phyloP scores from a whole-genome alignment of 1,139 yeast species.

The Martiniozyma asiatica region DNA sequence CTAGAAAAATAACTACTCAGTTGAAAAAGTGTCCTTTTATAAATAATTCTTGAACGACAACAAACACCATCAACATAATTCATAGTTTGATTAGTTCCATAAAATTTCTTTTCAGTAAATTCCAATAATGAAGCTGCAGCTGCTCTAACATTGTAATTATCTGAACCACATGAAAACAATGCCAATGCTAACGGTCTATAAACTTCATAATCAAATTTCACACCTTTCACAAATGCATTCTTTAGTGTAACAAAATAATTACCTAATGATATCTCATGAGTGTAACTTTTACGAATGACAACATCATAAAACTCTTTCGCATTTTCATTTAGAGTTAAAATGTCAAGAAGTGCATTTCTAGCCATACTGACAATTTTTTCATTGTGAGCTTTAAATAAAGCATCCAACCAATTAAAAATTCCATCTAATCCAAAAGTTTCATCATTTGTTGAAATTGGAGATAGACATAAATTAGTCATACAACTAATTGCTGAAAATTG shows the following conservation, averaged over 20 bases:
- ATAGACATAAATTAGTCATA: slow-evolving; percentile 72
- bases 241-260: slow-evolving; percentile 64
- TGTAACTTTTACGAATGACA: slow-evolving; percentile 59
- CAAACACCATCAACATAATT: slow-evolving; percentile 50
- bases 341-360: slow-evolving; percentile 55
- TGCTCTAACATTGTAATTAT: slow-evolving; percentile 43
- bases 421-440: slow-evolving; percentile 61
- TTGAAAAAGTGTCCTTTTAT: slow-evolving; percentile 64
- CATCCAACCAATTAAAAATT: slow-evolving; percentile 67
- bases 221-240: slow-evolving; percentile 39
- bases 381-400: slow-evolving; percentile 47
- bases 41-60: slow-evolving; percentile 60
- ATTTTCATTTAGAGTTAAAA: slow-evolving; percentile 48
- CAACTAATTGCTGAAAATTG: slow-evolving; percentile 68
- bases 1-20: slow-evolving; percentile 53
- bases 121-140: slow-evolving; percentile 50
- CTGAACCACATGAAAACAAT: slow-evolving; percentile 59
- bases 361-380: slow-evolving; percentile 58
- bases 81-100: slow-evolving; percentile 33
- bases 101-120: slow-evolving; percentile 42
- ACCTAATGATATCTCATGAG: slow-evolving; percentile 43
- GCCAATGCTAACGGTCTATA: slow-evolving; percentile 55
- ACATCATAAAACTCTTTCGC: slow-evolving; percentile 47
- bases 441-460: slow-evolving; percentile 42
- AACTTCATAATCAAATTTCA: slow-evolving; percentile 33